Evolutionary conservation across 148 eudicot genomes (phyloP), one percentile per base, ranked within the genome.

Genomic region (Cornus kousa): DNA sequence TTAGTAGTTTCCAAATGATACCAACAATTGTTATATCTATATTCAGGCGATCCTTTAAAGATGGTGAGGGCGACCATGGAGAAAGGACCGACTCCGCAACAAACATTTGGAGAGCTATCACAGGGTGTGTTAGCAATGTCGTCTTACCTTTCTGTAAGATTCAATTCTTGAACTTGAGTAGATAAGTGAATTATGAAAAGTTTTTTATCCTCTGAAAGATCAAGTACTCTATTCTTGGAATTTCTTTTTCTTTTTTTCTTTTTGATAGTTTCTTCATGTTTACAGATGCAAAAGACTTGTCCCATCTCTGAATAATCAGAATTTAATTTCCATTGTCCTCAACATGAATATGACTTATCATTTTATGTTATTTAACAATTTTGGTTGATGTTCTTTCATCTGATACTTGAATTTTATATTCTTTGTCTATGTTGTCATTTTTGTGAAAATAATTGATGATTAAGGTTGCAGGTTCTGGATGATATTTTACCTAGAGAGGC

Each of bases 141-240:
- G 19, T 85, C 90, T 10, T 85, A 87, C 70, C 81, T 84, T 76
- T 86, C 86, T 78, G 98, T 93, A 87, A 89, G 98, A 71, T 72
- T 78, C 75, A 22, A 50, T 76, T 65, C 67, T 80, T 71, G 33
- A 62, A 72, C 60, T 12, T 23, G 13, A 53, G 3, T 78, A n/a
- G 59, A 46, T 20, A 62, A 37, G 19, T 73, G 19, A 16, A 5
- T 20, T 6, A 28, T 50, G 6, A 31, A 72, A 9, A 23, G 13
- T 59, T 43, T 24, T 68, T 32, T 31, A 9, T 55, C 14, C 16
- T 70, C 2, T 0, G 19, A 62, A 62, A 8, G 22, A 62, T 53
- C 17, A n/a, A n/a, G 66, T 19, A 62, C 24, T 62, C 7, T 62
- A 5, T n/a, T 62, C 66, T 62, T 13, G 5, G 23, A 17, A 16